Evolutionary conservation across 2,329 filamentous ascomycete species (phyloP).

Genomic region (Zasmidium cellare): DNA sequence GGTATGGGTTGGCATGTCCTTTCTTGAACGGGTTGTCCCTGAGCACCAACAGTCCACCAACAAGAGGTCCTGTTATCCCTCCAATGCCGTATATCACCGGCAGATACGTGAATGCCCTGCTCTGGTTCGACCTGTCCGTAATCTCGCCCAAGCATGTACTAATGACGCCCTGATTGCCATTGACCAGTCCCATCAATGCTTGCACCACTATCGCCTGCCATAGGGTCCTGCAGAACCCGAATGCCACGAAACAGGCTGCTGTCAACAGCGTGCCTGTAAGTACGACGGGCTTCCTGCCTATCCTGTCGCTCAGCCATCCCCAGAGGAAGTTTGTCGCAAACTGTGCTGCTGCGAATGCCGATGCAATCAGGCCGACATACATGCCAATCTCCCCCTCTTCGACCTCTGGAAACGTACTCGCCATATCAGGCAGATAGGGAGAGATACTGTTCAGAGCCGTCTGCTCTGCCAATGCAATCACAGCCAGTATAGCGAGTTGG

Average conservation of each 20-base stretch:
- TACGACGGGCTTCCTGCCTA: slow-evolving; percentile 81
- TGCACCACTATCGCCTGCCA: slow-evolving; percentile 87
- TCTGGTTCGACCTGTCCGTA: slow-evolving; percentile 93
- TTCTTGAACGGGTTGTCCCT: slow-evolving; percentile 57
- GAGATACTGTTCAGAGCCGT: slow-evolving; percentile 95
- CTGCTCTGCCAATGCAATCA: slow-evolving; percentile 90
- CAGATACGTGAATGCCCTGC: slow-evolving; percentile 86
- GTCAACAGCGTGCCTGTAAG: slow-evolving; percentile 80
- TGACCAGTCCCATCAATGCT: slow-evolving; percentile 85
- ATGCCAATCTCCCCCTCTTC: slow-evolving; percentile 70
- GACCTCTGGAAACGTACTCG: slow-evolving; percentile 79
- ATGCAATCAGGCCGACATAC: slow-evolving; percentile 88
- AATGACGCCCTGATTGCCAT: slow-evolving; percentile 92
- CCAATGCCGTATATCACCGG: slow-evolving; percentile 96
- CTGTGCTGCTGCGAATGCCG: slow-evolving; percentile 88
- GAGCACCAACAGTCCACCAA: slow-evolving; percentile 83
- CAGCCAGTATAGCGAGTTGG: slow-evolving; percentile 80
- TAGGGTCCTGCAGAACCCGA: slow-evolving; percentile 81
- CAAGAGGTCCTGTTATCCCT: slow-evolving; percentile 84
- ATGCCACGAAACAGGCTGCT: slow-evolving; percentile 76
- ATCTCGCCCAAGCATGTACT: slow-evolving; percentile 93
- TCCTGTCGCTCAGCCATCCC: slow-evolving; percentile 78
- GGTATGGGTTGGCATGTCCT: slow-evolving; percentile 61
- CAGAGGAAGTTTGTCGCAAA: slow-evolving; percentile 89
- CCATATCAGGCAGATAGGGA: slow-evolving; percentile 93